Percentiles rank a stretch among this genome's conserved stretches.
phyloP scores from a whole-genome alignment of 495 filamentous ascomycete genomes.

The Podospora australis region DNA sequence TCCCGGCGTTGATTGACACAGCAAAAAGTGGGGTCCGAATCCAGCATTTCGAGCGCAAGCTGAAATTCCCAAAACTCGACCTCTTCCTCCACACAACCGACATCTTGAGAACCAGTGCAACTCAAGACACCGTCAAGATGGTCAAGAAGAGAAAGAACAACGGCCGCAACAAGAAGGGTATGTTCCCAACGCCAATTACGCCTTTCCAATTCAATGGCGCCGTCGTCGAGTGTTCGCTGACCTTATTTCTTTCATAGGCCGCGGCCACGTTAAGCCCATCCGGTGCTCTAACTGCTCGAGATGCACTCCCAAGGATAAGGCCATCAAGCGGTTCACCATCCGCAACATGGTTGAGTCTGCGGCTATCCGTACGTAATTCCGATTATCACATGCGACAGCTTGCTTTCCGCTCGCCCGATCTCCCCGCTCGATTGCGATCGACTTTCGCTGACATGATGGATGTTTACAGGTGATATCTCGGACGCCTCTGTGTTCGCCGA shows the following conservation, averaged over 20 bases:
- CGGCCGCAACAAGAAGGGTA: conserved; percentile 98
- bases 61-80: conserved; percentile 23
- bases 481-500: conserved; percentile 98
- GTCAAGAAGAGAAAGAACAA: conserved; percentile 99
- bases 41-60: conserved; percentile 18
- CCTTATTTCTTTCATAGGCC: conserved; percentile 30
- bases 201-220: not conserved
- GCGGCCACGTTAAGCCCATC: conserved; percentile 99
- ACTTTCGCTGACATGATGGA: conserved; percentile 11
- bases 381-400: no score
- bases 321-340: conserved; percentile 99
- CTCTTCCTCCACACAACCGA: conserved; percentile 25
- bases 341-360: conserved; percentile 99
- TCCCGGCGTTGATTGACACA: not conserved
- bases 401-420: not conserved
- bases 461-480: conserved; percentile 87
- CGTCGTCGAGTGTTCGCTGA: conserved; percentile 8
- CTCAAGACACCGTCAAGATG: conserved; percentile 72
- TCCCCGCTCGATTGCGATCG: not conserved
- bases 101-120: conserved; percentile 28
- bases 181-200: not conserved
- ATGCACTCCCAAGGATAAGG: conserved; percentile 99
- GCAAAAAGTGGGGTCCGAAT: conserved; percentile 17
- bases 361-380: conserved; percentile 83
- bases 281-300: conserved; percentile 99